Percentiles rank a stretch among this genome's conserved stretches.
Evolutionary conservation across 768 basidiomycete species (phyloP).

Genomic region (Rhodotorula graminis): DNA sequence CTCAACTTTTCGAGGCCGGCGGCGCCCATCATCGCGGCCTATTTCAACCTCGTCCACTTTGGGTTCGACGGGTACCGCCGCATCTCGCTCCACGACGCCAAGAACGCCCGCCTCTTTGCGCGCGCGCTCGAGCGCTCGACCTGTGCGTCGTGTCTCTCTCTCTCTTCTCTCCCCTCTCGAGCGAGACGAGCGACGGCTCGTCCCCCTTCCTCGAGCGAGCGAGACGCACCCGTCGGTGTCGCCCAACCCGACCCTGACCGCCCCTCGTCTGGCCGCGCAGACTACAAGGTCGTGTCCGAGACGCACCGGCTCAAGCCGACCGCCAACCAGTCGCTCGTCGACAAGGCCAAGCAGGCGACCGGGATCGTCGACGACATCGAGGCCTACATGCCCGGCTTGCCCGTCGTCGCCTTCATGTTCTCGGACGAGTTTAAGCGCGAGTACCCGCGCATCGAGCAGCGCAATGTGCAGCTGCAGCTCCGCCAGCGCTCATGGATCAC

Average conservation of each 20-base stretch:
- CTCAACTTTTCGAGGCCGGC: conserved; percentile 46
- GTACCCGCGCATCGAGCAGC: conserved; percentile 44
- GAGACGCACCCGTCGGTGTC: too few relatives aligned
- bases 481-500: conserved; percentile 53
- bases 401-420: conserved; percentile 57
- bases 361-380: conserved; percentile 54
- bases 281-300: conserved; percentile 48
- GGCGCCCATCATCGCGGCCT: conserved; percentile 37
- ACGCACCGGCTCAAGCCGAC: conserved; percentile 54
- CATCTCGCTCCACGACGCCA: conserved; percentile 54
- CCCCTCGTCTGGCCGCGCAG: too few relatives aligned
- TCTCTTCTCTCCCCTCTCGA: not conserved
- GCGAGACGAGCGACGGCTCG: not conserved
- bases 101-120: conserved; percentile 54
- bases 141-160: conserved; percentile 40
- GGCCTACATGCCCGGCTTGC: conserved; percentile 54
- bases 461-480: conserved; percentile 54
- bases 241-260: too few relatives aligned
- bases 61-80: conserved; percentile 51
- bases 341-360: conserved; percentile 46
- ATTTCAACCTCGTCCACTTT: conserved; percentile 37
- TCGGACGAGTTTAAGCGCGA: conserved; percentile 54
- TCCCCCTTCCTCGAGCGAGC: too few relatives aligned
- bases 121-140: conserved; percentile 60
- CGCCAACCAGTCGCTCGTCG: conserved; percentile 35